Conservation (phyloP, 148 eudicot species). For the Polygonum aviculare region DNA sequence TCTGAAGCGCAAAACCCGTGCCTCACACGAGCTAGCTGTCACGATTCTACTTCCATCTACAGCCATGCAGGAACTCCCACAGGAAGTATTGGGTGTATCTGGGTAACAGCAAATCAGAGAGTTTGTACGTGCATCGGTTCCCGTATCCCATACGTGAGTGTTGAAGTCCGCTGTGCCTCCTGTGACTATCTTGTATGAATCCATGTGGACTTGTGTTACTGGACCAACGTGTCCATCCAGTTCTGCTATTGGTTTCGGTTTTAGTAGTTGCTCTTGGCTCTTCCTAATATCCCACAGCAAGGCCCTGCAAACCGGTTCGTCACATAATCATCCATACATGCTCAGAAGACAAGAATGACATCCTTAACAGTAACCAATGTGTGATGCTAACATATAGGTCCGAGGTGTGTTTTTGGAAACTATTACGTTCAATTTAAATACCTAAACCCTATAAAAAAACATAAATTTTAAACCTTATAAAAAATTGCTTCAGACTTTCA, state of each 20-base stretch:
- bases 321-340: background rate
- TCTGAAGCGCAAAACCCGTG: constrained; percentile 33
- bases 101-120: constrained; percentile 25
- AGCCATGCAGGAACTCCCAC: constrained; percentile 35
- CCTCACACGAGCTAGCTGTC: constrained; percentile 30
- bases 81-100: constrained; percentile 3
- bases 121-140: constrained; percentile 36
- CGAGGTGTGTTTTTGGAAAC: no score
- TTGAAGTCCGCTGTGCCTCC: constrained; percentile 38
- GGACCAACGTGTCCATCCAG: constrained; percentile 55
- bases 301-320: constrained; percentile 35
- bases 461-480: no score
- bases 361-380: background rate
- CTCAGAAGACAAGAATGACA: background rate
- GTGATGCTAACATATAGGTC: no score
- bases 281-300: constrained; percentile 69
- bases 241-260: constrained; percentile 27
- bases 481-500: no score
- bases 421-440: no score
- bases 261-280: constrained; percentile 17
- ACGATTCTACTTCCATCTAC: constrained; percentile 48
- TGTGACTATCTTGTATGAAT: constrained; percentile 51
- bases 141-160: constrained; percentile 45
- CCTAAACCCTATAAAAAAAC: no score
- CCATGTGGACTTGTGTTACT: constrained; percentile 51